Base-by-base conservation (phyloP, 495 filamentous ascomycete genomes). In the Viridothelium virens region DNA sequence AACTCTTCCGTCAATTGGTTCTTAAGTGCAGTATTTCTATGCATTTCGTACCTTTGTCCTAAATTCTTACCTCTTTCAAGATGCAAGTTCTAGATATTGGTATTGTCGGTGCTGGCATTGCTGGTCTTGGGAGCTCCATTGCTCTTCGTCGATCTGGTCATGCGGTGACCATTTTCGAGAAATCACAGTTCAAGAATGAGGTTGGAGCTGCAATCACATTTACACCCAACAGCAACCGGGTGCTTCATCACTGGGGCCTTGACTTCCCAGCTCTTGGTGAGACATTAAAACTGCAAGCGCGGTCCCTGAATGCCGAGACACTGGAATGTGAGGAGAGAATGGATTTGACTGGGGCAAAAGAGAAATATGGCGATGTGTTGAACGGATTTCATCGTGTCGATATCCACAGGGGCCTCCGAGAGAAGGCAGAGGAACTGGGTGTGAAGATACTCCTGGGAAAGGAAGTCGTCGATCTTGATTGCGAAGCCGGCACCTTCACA, bases 61-160 rank as follows among this genome's bases (percentile, higher is more conserved):
- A n/a, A n/a, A n/a, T n/a, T n/a, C n/a, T n/a, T n/a, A n/a, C n/a
- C n/a, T n/a, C n/a, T n/a, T n/a, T n/a, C n/a, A n/a, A n/a, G n/a
- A n/a, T n/a, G n/a, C n/a, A n/a, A n/a, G n/a, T n/a, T 46, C 69
- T 84, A 25, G 73, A 80, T 14, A 73, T 86, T 39, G 69, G 83
- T 38, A 74, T 85, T 50, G 79, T 84, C 62, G 84, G 84, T 31
- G 84, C 83, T 14, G 84, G 84, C 9, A 79, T 86, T 18, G 77
- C 78, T n/a, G 85, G 85, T 16, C 74, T 87, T 2, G 78, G 78
- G 6, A 78, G 82, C n/a, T 83, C 84, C 5, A 78, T 85, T 34
- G 81, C 83, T 1, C 72, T 86, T 25, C 77, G 80, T 64, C 76
- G 76, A 2, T 75, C 77, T 3, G 84, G 84, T 36, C 84, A 87